Percentiles rank a stretch among this genome's conserved stretches.
phyloP scores from a whole-genome alignment of 2,329 filamentous ascomycete genomes.

The Arthrobotrys entomopaga region DNA sequence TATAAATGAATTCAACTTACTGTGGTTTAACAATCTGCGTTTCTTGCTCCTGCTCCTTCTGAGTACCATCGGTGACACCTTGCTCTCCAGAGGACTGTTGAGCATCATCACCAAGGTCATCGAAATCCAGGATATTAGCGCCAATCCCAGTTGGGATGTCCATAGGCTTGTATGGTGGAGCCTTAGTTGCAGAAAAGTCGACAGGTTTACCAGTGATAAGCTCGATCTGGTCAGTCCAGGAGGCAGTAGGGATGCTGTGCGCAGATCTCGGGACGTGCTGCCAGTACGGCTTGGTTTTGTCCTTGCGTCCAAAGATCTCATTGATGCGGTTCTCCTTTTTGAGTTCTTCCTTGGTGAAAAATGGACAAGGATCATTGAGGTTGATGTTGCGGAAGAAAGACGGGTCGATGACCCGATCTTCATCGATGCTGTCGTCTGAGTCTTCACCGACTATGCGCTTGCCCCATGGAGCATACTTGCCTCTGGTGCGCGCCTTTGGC shows the following conservation, averaged over 20 bases:
- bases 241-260: constrained; percentile 5
- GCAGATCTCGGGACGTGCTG: background rate
- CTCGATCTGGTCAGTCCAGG: constrained; percentile 7
- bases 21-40: too few relatives aligned
- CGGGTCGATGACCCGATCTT: constrained; percentile 10
- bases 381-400: constrained; percentile 6
- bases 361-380: background rate
- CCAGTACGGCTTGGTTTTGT: constrained; percentile 7
- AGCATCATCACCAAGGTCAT: background rate
- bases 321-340: background rate
- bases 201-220: background rate
- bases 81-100: too few relatives aligned
- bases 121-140: too few relatives aligned
- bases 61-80: too few relatives aligned
- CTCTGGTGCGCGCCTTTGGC: background rate
- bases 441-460: background rate
- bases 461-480: constrained; percentile 5
- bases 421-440: background rate
- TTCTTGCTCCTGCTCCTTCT: too few relatives aligned
- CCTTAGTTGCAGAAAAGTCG: too few relatives aligned
- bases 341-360: background rate
- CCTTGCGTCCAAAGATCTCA: background rate
- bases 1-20: too few relatives aligned
- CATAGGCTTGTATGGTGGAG: background rate
- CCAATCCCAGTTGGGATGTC: too few relatives aligned